Evolutionary conservation across 192 early-diverging fungal species (phyloP).

Genomic region (Umbelopsis sp.): DNA sequence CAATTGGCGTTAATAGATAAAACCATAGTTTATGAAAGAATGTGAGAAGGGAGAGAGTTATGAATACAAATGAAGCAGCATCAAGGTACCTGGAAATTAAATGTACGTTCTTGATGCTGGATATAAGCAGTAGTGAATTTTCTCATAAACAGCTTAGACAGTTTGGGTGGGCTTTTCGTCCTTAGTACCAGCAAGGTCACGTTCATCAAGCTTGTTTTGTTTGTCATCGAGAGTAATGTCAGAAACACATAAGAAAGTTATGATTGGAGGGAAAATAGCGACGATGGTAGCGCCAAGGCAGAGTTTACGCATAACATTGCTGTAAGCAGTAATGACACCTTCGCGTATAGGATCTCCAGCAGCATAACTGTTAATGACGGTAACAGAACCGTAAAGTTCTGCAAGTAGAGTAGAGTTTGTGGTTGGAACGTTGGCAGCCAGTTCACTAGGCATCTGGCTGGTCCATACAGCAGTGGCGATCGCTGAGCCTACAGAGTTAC

Average conservation of each 20-base stretch:
- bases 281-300: constrained; percentile 5
- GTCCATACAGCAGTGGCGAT: constrained; percentile 33
- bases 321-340: constrained; percentile 26
- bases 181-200: background rate
- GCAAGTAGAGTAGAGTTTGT: background rate
- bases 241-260: constrained; percentile 14
- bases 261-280: constrained; percentile 1
- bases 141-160: no score
- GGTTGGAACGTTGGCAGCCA: constrained; percentile 31
- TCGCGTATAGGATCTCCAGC: constrained; percentile 9
- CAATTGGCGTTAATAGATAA: no score
- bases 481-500: constrained; percentile 25
- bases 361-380: constrained; percentile 13
- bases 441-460: constrained; percentile 15
- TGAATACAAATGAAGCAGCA: no score
- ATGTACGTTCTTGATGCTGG: no score
- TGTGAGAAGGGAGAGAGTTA: no score
- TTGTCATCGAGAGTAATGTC: background rate
- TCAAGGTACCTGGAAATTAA: no score
- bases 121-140: no score
- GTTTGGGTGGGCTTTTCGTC: no score
- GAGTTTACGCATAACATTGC: constrained; percentile 23
- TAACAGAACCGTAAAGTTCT: constrained; percentile 17
- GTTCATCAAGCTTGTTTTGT: constrained; percentile 1
- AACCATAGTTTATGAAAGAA: no score